These are phyloP conservation scores for Picochlorum sp. DNA, from an alignment of 139 green algal species.

Conservation along the genomic window DNA sequence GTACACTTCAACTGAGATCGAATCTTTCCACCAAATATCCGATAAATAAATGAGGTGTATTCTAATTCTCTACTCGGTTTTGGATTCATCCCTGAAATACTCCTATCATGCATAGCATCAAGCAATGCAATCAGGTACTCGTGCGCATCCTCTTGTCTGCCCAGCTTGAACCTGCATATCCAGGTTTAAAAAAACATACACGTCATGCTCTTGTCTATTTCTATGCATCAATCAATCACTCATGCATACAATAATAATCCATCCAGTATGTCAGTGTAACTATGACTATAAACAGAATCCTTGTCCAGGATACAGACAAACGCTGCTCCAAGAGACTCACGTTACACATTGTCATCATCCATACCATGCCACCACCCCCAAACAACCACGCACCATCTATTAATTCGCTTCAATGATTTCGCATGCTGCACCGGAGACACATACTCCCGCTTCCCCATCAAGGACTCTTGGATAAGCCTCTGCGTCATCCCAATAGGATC, in stretches of 20 bases:
- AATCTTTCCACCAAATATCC: constrained; percentile 82
- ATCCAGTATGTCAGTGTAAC: constrained; percentile 51
- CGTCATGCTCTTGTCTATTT: no score
- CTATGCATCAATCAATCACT: no score
- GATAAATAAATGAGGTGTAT: constrained; percentile 72
- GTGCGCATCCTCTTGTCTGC: constrained; percentile 83
- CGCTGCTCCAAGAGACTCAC: constrained; percentile 2
- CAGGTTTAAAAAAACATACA: no score
- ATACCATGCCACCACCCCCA: not conserved
- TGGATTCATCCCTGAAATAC: constrained; percentile 35
- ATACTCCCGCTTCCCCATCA: constrained; percentile 14
- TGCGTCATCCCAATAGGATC: constrained; percentile 49
- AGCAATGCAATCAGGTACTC: constrained; percentile 84
- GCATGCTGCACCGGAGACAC: constrained; percentile 38
- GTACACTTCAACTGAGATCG: constrained; percentile 81
- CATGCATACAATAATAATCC: not conserved
- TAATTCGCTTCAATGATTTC: constrained; percentile 35
- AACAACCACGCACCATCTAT: constrained; percentile 34
- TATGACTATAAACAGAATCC: constrained; percentile 41
- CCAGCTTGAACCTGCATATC: constrained; percentile 63
- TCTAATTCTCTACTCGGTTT: constrained; percentile 56
- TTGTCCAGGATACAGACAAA: not conserved
- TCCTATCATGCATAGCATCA: constrained; percentile 78
- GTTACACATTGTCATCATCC: constrained; percentile 25
- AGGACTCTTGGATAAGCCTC: constrained; percentile 38